phyloP scores from a whole-genome alignment of 2,329 filamentous ascomycete species.

The Fusarium protoensiforme region DNA sequence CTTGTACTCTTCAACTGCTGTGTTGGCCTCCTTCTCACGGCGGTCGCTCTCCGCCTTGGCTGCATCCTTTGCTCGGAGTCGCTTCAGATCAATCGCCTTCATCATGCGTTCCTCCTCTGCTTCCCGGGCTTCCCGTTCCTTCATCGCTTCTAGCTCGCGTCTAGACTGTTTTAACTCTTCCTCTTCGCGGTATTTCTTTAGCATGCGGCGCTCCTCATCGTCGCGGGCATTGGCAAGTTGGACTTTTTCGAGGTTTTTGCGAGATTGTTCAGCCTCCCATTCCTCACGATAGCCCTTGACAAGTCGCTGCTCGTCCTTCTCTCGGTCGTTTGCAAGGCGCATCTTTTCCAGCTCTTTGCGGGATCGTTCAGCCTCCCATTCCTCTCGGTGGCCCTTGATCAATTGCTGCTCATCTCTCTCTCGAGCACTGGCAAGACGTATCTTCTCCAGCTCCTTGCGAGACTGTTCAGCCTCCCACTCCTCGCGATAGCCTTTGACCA shows the following conservation, averaged over 20 bases:
- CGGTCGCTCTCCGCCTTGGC: conserved; percentile 46
- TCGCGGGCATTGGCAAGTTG: conserved; percentile 44
- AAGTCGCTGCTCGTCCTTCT: conserved; percentile 48
- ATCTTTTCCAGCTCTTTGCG: conserved; percentile 59
- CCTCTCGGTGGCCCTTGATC: conserved; percentile 55
- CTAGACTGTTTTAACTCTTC: conserved; percentile 63
- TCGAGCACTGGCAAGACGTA: conserved; percentile 54
- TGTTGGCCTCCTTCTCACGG: conserved; percentile 59
- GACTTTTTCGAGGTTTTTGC: conserved; percentile 38
- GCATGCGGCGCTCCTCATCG: conserved; percentile 48
- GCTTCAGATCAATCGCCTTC: conserved; percentile 61
- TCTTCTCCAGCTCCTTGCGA: conserved; percentile 57
- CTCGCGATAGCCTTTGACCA: conserved; percentile 42
- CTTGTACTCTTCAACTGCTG: conserved; percentile 64
- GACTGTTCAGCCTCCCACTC: conserved; percentile 45
- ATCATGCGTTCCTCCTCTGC: conserved; percentile 63
- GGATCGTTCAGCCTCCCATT: conserved; percentile 53
- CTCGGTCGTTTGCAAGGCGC: conserved; percentile 54
- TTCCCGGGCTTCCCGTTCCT: conserved; percentile 57
- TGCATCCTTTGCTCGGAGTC: conserved; percentile 60
- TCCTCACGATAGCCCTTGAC: conserved; percentile 57
- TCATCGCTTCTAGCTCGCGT: conserved; percentile 60
- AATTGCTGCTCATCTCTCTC: conserved; percentile 51
- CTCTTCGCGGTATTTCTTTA: conserved; percentile 53
- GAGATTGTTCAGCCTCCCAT: conserved; percentile 47